Base-by-base conservation (phyloP, 306 rosid species). In the Citrullus mucosospermus region DNA sequence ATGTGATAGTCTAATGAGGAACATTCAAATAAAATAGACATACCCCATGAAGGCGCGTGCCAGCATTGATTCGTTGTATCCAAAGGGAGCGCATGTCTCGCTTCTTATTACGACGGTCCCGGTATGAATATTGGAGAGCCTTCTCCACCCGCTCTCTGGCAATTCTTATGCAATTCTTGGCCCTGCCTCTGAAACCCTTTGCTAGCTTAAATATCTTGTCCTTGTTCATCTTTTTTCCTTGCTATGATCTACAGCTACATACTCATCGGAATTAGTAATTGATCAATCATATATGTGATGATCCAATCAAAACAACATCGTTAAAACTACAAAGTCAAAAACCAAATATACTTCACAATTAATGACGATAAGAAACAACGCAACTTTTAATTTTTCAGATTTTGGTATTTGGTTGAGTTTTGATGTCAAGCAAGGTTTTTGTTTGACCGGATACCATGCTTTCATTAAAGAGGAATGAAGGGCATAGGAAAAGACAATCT, bases 81-180 rank as follows among this genome's bases (percentile, higher is more conserved):
- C 99, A 95, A 71, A 95, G 99, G 34, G 92, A 88, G 20, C 97
- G 90, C 99, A 95, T 92, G 79, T 95, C 99, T 3, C 99, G 85
- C 86, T 95, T 95, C 89, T 95, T 95, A 86, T 84, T 92, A 28
- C 97, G 91, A n/a, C 98, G 97, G 34, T 95, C 98, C 72, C 98
- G 86, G 80, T 95, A 95, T 30, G 98, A 91, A 85, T 95, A 92
- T 84, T 92, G 98, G 91, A 95, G 88, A 32, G 97, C 98, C 90
- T 95, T 95, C 85, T 95, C 98, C 73, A 95, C 97, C 74, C 98
- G 89, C 87, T 95, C 98, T 83, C 97, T 89, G 9, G 98, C 93
- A 79, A 92, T 92, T 88, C 97, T 87, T 78, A 95, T 91, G 86
- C 98, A 95, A 81, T 95, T 92, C 88, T 92, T 95, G 60, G 98